Evolutionary conservation across 192 early-diverging fungal species (phyloP), one percentile per base, ranked within the genome.

Genomic region (Entomortierella beljakovae): DNA sequence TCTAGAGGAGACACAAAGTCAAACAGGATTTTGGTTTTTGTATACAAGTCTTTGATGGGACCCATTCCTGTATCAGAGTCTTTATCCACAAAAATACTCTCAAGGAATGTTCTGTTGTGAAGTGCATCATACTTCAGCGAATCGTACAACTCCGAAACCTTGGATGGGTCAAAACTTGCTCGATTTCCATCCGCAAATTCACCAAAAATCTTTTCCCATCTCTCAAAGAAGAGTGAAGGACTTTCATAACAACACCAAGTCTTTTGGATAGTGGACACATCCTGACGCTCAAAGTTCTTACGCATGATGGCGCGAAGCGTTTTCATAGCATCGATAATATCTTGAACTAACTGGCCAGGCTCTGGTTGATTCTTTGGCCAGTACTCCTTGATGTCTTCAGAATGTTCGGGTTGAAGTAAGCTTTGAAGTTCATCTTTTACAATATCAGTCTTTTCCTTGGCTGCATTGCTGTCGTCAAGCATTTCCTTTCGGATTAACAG

Each of bases 91-190:
- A 92, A 92, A 29, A 89, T 92, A 58, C 84, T 87, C 50, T 96
- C 91, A n/a, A 95, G 59, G 72, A 97, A 97, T 25, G 84, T 73
- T 18, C 97, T 89, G 68, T 99, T 99, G 76, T 99, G 97, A 29
- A 99, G 80, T 23, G 97, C 91, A 75, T 99, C 97, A 68, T 96
- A 98, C 66, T 99, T 99, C n/a, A 98, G 80, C 43, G 96, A 96
- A 71, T 99, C 97, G 64, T 98, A 97, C 3, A 99, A 82, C 68
- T 97, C 94, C 15, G 95, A 95, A 7, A 95, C 90, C 66, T 96
- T 96, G 33, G 94, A 93, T 1, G 96, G 94, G 68, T 93, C 92
- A 72, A 88, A 91, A 23, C 82, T 67, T 26, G 81, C 51, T 43
- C 67, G 59, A 9, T 85, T 84, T 25, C 70, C 83, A 71, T 72